Conservation (phyloP, 371 early-diverging fungal genomes). For the Syncephalastrum sp. region DNA sequence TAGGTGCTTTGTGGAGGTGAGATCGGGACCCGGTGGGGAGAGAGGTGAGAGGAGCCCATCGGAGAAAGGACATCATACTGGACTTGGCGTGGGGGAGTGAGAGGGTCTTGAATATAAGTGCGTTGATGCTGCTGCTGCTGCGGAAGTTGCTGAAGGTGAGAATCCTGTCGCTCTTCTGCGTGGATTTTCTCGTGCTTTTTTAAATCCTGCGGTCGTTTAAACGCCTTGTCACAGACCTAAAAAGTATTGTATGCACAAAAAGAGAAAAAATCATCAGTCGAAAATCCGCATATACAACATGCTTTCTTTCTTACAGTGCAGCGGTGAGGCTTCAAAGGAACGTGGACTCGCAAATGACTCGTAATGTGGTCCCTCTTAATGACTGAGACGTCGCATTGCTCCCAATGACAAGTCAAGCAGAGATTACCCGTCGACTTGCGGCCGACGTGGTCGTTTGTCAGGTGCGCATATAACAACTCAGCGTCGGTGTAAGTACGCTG, state of each 20-base stretch:
- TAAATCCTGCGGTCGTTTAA: constrained; percentile 89
- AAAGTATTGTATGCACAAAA: background rate
- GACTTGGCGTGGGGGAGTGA: constrained; percentile 17
- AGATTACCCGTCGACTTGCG: constrained; percentile 85
- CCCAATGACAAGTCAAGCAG: constrained; percentile 88
- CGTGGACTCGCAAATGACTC: constrained; percentile 88
- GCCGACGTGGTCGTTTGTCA: constrained; percentile 89
- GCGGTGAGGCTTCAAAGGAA: constrained; percentile 85
- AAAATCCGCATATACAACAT: background rate
- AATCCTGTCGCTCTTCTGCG: constrained; percentile 40
- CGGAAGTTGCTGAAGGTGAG: background rate
- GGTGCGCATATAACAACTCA: constrained; percentile 80
- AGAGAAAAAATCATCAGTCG: background rate
- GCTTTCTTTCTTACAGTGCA: constrained; percentile 54
- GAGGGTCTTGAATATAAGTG: constrained; percentile 8
- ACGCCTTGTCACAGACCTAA: constrained; percentile 71
- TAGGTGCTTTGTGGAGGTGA: constrained; percentile 36
- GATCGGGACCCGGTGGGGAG: constrained; percentile 17
- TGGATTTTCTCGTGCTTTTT: constrained; percentile 89
- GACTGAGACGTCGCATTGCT: constrained; percentile 70
- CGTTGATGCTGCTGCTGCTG: constrained; percentile 3
- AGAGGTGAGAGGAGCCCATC: constrained; percentile 9
- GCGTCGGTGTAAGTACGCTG: constrained; percentile 64
- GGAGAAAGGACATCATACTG: constrained; percentile 10
- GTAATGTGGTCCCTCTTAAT: constrained; percentile 94